phyloP scores from a whole-genome alignment of 2,329 filamentous ascomycete species.

The Aureobasidium sp. region DNA sequence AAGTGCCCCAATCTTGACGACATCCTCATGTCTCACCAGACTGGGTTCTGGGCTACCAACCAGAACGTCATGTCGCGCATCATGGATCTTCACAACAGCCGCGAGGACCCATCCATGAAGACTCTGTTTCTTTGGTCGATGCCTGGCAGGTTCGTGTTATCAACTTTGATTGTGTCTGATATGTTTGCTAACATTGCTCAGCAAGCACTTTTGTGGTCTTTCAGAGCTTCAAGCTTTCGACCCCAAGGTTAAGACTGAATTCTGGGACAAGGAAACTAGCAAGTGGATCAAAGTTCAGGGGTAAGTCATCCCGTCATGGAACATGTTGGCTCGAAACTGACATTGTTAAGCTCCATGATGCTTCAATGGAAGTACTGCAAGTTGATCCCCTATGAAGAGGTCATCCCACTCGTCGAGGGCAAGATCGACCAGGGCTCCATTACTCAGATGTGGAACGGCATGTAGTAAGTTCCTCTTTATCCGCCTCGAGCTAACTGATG shows the following conservation, averaged over 20 bases:
- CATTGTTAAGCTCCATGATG: background rate
- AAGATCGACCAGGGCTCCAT: background rate
- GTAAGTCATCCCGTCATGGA: background rate
- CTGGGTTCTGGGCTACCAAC: slow-evolving; percentile 7
- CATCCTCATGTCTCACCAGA: slow-evolving; percentile 1
- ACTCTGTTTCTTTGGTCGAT: slow-evolving; percentile 9
- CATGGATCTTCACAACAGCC: background rate
- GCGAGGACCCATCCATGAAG: background rate
- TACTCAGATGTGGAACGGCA: slow-evolving; percentile 14
- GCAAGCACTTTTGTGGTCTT: slow-evolving; percentile 12
- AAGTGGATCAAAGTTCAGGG: background rate
- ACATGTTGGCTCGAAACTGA: background rate
- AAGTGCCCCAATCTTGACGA: background rate
- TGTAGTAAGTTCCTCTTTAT: background rate
- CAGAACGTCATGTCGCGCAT: slow-evolving; percentile 5
- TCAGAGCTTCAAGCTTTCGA: slow-evolving; percentile 5
- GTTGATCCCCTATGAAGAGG: slow-evolving; percentile 4
- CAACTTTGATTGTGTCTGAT: background rate
- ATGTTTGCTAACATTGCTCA: background rate
- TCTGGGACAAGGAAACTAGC: background rate
- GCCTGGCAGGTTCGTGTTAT: slow-evolving; percentile 7
- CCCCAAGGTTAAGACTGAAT: background rate
- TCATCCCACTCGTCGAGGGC: background rate
- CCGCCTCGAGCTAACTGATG: background rate
- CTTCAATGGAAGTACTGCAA: slow-evolving; percentile 6